Base-by-base conservation (phyloP, 805 yeast genomes). In the Kregervanrija pseudodelftensis region DNA sequence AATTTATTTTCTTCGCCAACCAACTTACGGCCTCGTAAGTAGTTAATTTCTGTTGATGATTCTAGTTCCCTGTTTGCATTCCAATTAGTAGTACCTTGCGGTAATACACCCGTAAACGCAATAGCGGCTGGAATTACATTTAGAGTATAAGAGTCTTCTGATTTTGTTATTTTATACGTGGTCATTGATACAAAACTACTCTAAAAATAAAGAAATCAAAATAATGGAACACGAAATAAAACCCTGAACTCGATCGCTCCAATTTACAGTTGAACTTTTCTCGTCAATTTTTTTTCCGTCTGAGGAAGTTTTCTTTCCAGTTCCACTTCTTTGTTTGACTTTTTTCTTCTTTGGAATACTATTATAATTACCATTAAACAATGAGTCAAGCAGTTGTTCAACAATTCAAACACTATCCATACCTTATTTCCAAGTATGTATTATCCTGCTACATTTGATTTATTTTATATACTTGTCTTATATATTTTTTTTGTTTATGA, bases 391-490 rank as follows among this genome's bases (percentile, higher is more conserved):
- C 30, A 33, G 35, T 44, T 8, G 49, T 51, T 5, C 51, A 48
- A 37, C 45, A 54, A 17, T 51, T 49, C 30, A 49, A 48, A 33
- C 58, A 56, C 34, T 54, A 58, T 53, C 77, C 74, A 34, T 74
- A 73, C 57, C 63, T 77, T 43, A 65, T 77, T 11, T 70, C 76
- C 36, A 66, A 51, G 70, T 64, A 54, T 36, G 68, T 58, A 13
- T 28, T 33, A n/a, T 22, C 14, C 16, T 33, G 3, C 36, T 22
- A 5, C 16, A 9, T 28, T 15, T 13, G 28, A 22, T 7, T 22
- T 4, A 22, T 22, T 22, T 22, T 14, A 7, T 11, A 11, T 14
- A 10, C 8, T 5, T 14, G 12, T 31, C 13, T 12, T 28, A 31
- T 5, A 10, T n/a, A n/a, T n/a, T 14, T 32, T 15, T 15, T 32